Evolutionary conservation across 805 yeast genomes (phyloP).

Genomic region (Saccharomycopsis olivae): DNA sequence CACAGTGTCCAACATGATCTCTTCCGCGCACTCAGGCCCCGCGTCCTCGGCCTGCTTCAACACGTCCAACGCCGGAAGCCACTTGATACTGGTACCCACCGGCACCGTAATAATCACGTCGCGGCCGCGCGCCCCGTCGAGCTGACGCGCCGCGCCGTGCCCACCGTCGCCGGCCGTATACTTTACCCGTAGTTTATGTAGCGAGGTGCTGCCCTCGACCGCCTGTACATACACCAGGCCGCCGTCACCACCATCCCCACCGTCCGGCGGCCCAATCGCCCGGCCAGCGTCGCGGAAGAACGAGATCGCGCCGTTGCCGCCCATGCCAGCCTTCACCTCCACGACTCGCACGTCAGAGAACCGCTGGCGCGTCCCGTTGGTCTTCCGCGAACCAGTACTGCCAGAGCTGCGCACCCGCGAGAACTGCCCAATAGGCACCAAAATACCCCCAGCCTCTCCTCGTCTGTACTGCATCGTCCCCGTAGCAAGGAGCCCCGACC

Average conservation of each 20-base stretch:
- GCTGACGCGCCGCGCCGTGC: slow-evolving; percentile 62
- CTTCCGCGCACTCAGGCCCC: too few species aligned
- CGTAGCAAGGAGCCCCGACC: too few species aligned
- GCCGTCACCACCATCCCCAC: slow-evolving; percentile 98
- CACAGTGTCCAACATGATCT: too few species aligned
- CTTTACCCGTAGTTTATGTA: slow-evolving; percentile 56
- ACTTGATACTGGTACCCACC: slow-evolving; percentile 75
- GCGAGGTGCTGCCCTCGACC: slow-evolving; percentile 54
- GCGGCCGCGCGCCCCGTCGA: slow-evolving; percentile 79
- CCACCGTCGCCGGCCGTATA: slow-evolving; percentile 68
- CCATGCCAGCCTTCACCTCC: slow-evolving; percentile 63
- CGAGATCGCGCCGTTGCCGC: slow-evolving; percentile 83
- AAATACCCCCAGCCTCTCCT: neutral
- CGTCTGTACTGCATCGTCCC: too few species aligned
- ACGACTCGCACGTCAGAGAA: slow-evolving; percentile 63
- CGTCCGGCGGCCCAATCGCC: slow-evolving; percentile 90
- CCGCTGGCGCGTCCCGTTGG: slow-evolving; percentile 24
- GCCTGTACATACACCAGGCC: slow-evolving; percentile 83
- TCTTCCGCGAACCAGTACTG: too few species aligned
- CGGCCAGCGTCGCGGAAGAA: slow-evolving; percentile 80
- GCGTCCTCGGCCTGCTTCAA: slow-evolving; percentile 30
- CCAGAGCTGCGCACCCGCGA: too few species aligned
- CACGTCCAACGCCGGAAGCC: slow-evolving; percentile 68
- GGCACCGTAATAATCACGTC: slow-evolving; percentile 81
- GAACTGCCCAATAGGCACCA: too few species aligned